Base-by-base conservation (phyloP, 371 early-diverging fungal species). In the Mycotypha africana region DNA sequence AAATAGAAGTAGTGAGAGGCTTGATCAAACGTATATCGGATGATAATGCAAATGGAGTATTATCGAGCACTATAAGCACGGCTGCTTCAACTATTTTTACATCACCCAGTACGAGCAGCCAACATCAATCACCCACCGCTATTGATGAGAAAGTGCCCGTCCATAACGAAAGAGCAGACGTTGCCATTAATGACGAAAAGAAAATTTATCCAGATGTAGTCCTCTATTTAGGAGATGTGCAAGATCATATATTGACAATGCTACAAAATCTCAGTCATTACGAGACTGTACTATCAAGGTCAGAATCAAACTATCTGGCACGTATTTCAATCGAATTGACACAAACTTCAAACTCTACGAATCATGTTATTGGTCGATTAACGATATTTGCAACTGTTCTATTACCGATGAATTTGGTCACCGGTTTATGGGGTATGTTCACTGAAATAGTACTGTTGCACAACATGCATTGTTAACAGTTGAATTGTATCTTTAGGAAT, bases 311-410 rank as follows among this genome's bases (percentile, higher is more conserved):
- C 56, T 97, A 97, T 51, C 65, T 97, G 38, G 98, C 97, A 0
- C 93, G 93, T 49, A 96, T 97, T 31, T 86, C 87, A 1, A 91
- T 97, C 24, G 97, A 97, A 63, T 85, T 96, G 57, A 96, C 95
- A 6, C 89, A 92, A 56, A 81, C 92, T 1, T 89, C 89, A 21
- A 93, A 93, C 62, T 62, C 83, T 38, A 93, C 93, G 20, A 92
- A 93, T 56, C 89, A 88, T 40, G 88, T 92, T 0, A 81, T 95
- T 8, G 86, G 90, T 38, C 85, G 84, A 34, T 72, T 97, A 64
- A 95, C 97, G 15, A 89, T 89, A n/a, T 59, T 95, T 45, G 96
- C 93, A 0, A 82, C 84, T 45, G 83, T 97, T 9, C 64, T 97
- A 15, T 78, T 97, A 3, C 98, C 98, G 15, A 79, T 97, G 70